These are phyloP conservation scores for Ophiostoma sp. DNA, from an alignment of 2,329 filamentous ascomycete genomes.

Conservation along the genomic window DNA sequence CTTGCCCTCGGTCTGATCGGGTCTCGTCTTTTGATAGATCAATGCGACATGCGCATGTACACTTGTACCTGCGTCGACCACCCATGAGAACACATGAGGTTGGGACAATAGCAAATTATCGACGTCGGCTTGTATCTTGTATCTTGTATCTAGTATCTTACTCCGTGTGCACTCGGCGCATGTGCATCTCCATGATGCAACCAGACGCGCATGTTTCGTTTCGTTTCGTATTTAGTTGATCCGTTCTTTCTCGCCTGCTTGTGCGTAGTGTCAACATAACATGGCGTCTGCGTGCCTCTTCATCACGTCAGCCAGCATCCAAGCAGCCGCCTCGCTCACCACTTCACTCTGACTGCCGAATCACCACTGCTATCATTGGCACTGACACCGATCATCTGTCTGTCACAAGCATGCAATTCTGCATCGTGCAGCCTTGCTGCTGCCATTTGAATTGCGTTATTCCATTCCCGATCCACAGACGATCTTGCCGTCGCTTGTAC, in stretches of 20 bases:
- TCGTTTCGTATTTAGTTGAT: background rate
- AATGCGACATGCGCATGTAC: constrained; percentile 1
- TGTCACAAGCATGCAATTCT: background rate
- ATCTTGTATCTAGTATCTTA: background rate
- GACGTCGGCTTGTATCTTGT: background rate
- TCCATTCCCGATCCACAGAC: background rate
- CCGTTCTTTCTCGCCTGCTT: background rate
- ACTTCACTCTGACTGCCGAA: background rate
- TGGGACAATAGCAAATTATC: background rate
- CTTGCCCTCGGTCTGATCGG: background rate
- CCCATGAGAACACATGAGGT: background rate
- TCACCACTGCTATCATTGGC: background rate
- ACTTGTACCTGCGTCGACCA: constrained; percentile 4
- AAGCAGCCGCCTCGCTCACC: too few species aligned
- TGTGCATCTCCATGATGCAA: too few species aligned
- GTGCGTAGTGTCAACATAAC: too few species aligned
- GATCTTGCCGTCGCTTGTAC: background rate
- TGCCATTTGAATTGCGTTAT: background rate
- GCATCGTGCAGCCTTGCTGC: background rate
- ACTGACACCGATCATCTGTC: too few species aligned
- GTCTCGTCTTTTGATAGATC: background rate
- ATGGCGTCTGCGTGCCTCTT: too few species aligned
- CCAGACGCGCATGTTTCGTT: background rate
- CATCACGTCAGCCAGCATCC: too few species aligned
- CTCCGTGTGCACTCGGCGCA: background rate